Conservation (phyloP, 2,329 filamentous ascomycete species). For the Claviceps africana region DNA sequence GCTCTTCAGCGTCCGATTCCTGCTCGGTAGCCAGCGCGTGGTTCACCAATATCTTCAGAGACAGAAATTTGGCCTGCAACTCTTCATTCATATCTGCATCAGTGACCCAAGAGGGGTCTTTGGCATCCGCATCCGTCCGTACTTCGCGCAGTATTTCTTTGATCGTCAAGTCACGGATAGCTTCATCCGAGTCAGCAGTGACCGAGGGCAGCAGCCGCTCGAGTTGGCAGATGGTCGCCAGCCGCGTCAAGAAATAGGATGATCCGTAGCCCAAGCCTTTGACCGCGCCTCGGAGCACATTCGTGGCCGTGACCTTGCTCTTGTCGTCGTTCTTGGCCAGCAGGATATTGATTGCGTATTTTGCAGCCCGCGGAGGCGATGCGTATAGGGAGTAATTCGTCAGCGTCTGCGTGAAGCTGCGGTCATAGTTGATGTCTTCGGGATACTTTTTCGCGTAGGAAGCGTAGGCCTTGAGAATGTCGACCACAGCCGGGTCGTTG, state of each 20-base stretch:
- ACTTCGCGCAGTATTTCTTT: slow-evolving; percentile 60
- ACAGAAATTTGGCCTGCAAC: slow-evolving; percentile 68
- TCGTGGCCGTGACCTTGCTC: slow-evolving; percentile 67
- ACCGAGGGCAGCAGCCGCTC: slow-evolving; percentile 61
- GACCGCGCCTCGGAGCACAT: slow-evolving; percentile 63
- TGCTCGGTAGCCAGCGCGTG: slow-evolving; percentile 52
- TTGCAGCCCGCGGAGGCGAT: slow-evolving; percentile 67
- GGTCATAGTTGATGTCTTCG: slow-evolving; percentile 66
- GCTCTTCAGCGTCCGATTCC: slow-evolving; percentile 37
- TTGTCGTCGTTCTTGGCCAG: slow-evolving; percentile 62
- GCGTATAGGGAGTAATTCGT: slow-evolving; percentile 74
- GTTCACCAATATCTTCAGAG: slow-evolving; percentile 77
- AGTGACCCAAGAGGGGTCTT: slow-evolving; percentile 51
- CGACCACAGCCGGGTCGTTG: slow-evolving; percentile 64
- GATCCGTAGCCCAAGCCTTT: slow-evolving; percentile 60
- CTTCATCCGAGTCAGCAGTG: slow-evolving; percentile 57
- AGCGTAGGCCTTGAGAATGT: slow-evolving; percentile 86
- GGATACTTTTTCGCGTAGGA: slow-evolving; percentile 81
- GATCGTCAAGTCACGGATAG: slow-evolving; percentile 65
- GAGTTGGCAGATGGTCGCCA: slow-evolving; percentile 60
- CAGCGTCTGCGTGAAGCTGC: slow-evolving; percentile 68
- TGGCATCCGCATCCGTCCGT: slow-evolving; percentile 44
- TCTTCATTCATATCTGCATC: slow-evolving; percentile 63
- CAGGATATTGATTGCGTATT: slow-evolving; percentile 86
- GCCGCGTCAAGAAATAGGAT: slow-evolving; percentile 60